These are phyloP conservation scores for Cutaneotrichosporon cyanovorans DNA, from an alignment of 1,284 basidiomycete species.

Conservation along the genomic window DNA sequence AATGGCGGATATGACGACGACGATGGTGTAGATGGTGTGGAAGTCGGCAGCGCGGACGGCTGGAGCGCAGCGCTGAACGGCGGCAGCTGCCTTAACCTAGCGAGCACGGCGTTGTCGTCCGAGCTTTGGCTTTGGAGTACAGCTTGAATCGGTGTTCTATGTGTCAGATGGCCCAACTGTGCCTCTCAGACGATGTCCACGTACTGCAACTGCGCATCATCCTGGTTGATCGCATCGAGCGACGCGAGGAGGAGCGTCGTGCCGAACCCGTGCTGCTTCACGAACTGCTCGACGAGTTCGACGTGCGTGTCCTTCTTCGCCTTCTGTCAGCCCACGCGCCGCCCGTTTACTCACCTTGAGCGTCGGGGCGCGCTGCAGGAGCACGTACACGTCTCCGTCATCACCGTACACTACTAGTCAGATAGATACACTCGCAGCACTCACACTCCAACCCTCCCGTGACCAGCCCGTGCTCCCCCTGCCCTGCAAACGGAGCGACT, in stretches of 20 bases:
- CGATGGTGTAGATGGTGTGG: constrained; percentile 4
- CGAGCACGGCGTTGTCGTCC: constrained; percentile 46
- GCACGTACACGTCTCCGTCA: constrained; percentile 6
- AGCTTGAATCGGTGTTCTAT: constrained; percentile 40
- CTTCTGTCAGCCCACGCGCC: constrained; percentile 42
- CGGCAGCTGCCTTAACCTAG: constrained; percentile 50
- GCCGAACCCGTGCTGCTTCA: constrained; percentile 50
- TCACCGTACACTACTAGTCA: constrained; percentile 12
- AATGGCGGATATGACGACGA: constrained; percentile 42
- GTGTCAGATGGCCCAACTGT: constrained; percentile 1
- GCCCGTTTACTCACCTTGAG: constrained; percentile 53
- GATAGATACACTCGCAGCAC: too few species aligned
- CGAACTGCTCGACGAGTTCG: constrained; percentile 53
- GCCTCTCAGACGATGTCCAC: constrained; percentile 32
- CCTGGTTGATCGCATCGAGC: constrained; percentile 63
- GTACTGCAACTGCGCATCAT: constrained; percentile 66
- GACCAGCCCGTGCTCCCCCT: constrained; percentile 56
- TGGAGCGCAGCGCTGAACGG: constrained; percentile 21
- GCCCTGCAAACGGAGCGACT: constrained; percentile 62
- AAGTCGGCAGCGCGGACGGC: constrained; percentile 11
- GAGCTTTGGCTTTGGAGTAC: constrained; percentile 40
- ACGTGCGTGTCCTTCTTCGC: constrained; percentile 62
- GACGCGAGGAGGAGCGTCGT: constrained; percentile 61
- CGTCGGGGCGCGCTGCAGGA: constrained; percentile 60
- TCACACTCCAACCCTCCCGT: constrained; percentile 66